Base-by-base conservation (phyloP, 345 rosid species). In the Populus pruinosa region DNA sequence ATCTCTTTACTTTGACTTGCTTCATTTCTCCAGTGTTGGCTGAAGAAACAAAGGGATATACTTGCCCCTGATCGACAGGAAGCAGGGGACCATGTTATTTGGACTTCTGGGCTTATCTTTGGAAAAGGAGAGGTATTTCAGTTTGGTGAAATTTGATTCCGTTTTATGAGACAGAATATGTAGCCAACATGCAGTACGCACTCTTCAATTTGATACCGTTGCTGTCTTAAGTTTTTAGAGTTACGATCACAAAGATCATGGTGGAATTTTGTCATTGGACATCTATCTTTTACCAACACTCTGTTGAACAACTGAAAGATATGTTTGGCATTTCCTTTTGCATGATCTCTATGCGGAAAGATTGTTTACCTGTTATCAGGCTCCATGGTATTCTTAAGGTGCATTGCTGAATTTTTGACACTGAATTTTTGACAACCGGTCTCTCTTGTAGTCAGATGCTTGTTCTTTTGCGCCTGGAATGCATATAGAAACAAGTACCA, bases 41-140 rank as follows among this genome's bases (percentile, higher is more conserved):
- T 93, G 87, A 96, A 96, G 94, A 96, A 93, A 81, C 99, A 93
- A 78, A 96, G 90, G 83, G 93, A 93, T 80, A 73, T 80, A 0
- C 74, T 92, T 84, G 63, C 77, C 41, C 99, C 99, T 81, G 95
- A 89, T 83, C 76, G 75, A 50, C 92, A 85, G 79, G 97, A 87
- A 63, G 89, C 81, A 3, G 95, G 88, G 25, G 71, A 80, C 75
- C 87, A 67, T 23, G 93, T 87, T 31, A 86, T 85, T 83, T 96
- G 98, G 99, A 92, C 98, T 78, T 96, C 99, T 44, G 99, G 98
- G 70, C 86, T 96, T 76, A 80, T 92, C 77, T 96, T 91, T 27
- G 99, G 96, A 71, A 92, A 88, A 88, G 99, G 98, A 83, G 89
- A 93, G 99, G 99, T 93, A 86, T 67, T 8, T 20, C 36, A 47